These are phyloP conservation scores for Hanseniaspora vineae DNA, from an alignment of 805 yeast species.

Conservation along the genomic window DNA sequence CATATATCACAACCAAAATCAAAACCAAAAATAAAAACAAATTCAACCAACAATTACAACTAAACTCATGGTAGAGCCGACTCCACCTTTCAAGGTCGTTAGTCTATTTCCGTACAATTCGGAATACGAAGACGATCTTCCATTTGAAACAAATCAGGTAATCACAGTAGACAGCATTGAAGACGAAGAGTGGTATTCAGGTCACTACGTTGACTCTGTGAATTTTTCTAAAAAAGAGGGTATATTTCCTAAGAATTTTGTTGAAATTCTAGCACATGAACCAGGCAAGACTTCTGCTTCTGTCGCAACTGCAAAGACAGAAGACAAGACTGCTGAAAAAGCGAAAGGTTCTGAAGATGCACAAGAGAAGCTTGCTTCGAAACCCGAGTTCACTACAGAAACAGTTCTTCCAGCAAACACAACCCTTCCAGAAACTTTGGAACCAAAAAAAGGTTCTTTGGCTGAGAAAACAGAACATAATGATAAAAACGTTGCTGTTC, in stretches of 20 bases:
- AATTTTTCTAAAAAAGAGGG: constrained; percentile 42
- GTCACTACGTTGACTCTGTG: constrained; percentile 34
- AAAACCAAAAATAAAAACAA: too few species aligned
- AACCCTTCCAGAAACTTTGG: too few species aligned
- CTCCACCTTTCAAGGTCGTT: constrained; percentile 50
- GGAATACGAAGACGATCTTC: constrained; percentile 74
- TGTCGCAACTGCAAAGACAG: constrained; percentile 1
- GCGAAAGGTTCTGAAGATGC: too few species aligned
- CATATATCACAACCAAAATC: too few species aligned
- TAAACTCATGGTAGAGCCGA: constrained; percentile 14
- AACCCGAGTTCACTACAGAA: too few species aligned
- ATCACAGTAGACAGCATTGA: constrained; percentile 69
- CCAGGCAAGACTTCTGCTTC: not conserved
- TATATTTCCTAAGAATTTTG: constrained; percentile 81
- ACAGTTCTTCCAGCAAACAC: too few species aligned
- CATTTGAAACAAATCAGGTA: constrained; percentile 51
- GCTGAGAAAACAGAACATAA: too few species aligned
- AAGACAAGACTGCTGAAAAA: not conserved
- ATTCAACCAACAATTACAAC: too few species aligned
- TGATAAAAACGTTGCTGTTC: too few species aligned
- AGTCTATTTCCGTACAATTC: constrained; percentile 57
- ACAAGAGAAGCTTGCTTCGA: too few species aligned
- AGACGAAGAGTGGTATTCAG: constrained; percentile 88
- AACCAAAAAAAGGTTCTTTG: too few species aligned
- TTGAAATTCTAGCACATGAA: constrained; percentile 23